Percentiles rank a stretch among this genome's conserved stretches.
Evolutionary conservation across 805 yeast genomes (phyloP).

Genomic region (Vanderwaltozyma polyspora): DNA sequence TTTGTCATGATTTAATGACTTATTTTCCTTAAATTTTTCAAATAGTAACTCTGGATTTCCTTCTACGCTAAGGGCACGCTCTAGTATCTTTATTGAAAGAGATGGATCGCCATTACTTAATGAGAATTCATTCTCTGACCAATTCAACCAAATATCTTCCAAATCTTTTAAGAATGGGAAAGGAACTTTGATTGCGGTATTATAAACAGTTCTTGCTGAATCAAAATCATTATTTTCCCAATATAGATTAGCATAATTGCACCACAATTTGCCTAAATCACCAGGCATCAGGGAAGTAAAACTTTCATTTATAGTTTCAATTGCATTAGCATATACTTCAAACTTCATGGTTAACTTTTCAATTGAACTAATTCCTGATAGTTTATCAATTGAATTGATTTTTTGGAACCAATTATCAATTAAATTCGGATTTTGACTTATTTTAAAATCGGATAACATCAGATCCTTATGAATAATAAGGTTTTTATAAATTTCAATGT

Average conservation of each 20-base stretch:
- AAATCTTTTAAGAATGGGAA: conserved; percentile 52
- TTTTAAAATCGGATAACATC: conserved; percentile 52
- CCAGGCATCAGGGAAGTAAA: conserved; percentile 28
- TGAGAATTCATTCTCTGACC: conserved; percentile 63
- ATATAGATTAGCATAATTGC: conserved; percentile 54
- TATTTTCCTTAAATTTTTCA: conserved; percentile 10
- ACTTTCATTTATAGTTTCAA: conserved; percentile 53
- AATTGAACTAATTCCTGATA: background rate
- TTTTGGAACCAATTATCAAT: conserved; percentile 63
- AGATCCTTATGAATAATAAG: conserved; percentile 48
- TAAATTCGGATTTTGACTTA: conserved; percentile 51
- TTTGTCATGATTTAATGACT: conserved; percentile 1
- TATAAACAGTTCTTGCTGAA: conserved; percentile 52
- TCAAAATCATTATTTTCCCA: conserved; percentile 41
- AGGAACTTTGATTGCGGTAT: conserved; percentile 61
- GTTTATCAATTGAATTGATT: conserved; percentile 32
- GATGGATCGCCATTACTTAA: conserved; percentile 38
- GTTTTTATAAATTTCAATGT: conserved; percentile 6
- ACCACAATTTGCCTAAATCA: conserved; percentile 56
- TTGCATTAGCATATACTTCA: conserved; percentile 52
- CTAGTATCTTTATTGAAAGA: conserved; percentile 32
- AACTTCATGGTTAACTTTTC: conserved; percentile 25
- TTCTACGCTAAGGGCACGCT: conserved; percentile 33
- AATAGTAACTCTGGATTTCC: conserved; percentile 19
- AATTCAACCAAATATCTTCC: conserved; percentile 56